Base-by-base conservation (phyloP, 2,329 filamentous ascomycete genomes). In the Fusarium udum region DNA sequence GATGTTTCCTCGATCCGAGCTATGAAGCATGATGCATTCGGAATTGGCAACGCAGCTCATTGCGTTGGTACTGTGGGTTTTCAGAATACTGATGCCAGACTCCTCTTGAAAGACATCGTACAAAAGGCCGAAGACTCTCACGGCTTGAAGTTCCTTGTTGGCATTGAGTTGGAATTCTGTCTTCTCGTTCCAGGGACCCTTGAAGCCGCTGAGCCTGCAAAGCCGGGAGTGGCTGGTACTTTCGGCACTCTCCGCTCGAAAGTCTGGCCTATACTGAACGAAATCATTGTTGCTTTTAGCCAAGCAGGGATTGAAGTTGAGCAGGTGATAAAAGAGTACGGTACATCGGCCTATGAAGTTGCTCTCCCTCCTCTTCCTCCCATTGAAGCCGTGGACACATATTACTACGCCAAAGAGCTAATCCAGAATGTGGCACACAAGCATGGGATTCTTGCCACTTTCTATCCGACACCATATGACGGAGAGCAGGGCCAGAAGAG, bases 161-260 rank as follows among this genome's bases (percentile, higher is more conserved):
- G 65, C 2, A 62, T 68, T n/a, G 65, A 68, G 14, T 14, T 68
- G 26, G 65, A 68, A 8, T 68, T 68, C 4, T 62, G 63, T 20
- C 39, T 68, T 9, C 36, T 68, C 16, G 5, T 22, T 1, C 65
- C 65, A 6, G 64, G 48, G 5, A 62, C 55, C 6, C 20, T 68
- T 0, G 48, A 68, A 4, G 22, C 46, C 0, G 64, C 65, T 16
- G 31, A 62, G 16, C 18, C 26, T 1, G 55, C 55, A 0, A 53
- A 15, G 18, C 24, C 55, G 3, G 65, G 65, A 2, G 51, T 62
- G 6, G 36, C 46, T 1, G 46, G 45, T 13, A 48, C 64, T 11
- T 53, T 42, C 4, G 32, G 43, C 0, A 28, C 36, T 6, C 46
- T 68, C 4, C 55, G 63, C 0, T 68, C 65, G 11, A 62, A 53